Conservation (phyloP, 306 rosid genomes). For the Elaeagnus macrophylla region DNA sequence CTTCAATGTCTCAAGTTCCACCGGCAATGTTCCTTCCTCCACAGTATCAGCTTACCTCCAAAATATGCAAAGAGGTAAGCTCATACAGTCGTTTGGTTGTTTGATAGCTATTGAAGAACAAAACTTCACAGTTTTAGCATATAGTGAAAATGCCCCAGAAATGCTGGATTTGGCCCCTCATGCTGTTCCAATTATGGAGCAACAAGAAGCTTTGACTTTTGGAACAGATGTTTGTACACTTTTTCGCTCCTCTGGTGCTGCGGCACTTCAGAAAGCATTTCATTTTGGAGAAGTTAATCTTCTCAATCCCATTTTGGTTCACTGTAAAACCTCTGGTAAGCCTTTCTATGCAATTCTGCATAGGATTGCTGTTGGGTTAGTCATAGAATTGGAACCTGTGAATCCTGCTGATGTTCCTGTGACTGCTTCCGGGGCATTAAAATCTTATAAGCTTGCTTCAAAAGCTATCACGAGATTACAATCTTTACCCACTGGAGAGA, state of each 20-base stretch:
- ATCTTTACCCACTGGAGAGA: constrained; percentile 30
- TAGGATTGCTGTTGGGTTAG: constrained; percentile 29
- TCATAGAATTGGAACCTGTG: constrained; percentile 39
- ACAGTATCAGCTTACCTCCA: constrained; percentile 33
- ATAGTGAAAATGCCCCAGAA: constrained; percentile 36
- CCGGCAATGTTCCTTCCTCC: constrained; percentile 27
- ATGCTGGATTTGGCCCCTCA: constrained; percentile 43
- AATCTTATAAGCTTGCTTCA: constrained; percentile 45
- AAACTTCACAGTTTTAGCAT: constrained; percentile 31
- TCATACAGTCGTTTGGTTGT: constrained; percentile 40
- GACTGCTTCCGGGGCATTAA: constrained; percentile 39
- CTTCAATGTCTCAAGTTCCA: constrained; percentile 24
- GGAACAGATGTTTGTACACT: constrained; percentile 32
- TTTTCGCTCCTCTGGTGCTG: constrained; percentile 30
- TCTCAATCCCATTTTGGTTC: constrained; percentile 35
- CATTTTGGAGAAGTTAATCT: constrained; percentile 30
- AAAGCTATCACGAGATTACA: constrained; percentile 42
- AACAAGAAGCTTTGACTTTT: constrained; percentile 32
- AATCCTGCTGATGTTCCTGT: constrained; percentile 33
- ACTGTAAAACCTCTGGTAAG: constrained; percentile 34
- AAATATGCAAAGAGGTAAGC: constrained; percentile 32
- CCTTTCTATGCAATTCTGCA: constrained; percentile 43
- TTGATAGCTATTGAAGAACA: constrained; percentile 30
- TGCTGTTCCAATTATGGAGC: constrained; percentile 35
- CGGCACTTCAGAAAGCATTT: constrained; percentile 37